Base-by-base conservation (phyloP, 257 asterid genomes). In the Solanum infundibuliforme region DNA sequence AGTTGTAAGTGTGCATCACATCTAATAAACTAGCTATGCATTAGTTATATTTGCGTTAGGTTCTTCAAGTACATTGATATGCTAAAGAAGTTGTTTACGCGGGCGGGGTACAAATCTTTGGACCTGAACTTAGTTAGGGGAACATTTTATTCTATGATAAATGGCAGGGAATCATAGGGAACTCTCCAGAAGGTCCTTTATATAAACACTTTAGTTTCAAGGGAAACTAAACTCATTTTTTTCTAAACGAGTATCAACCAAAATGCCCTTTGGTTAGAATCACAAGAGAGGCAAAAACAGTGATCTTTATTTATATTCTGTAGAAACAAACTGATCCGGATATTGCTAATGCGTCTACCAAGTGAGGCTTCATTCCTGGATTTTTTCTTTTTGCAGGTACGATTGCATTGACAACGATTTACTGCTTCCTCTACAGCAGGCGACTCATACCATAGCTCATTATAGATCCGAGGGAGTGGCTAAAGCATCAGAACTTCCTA, bases 321-420 rank as follows among this genome's bases (percentile, higher is more conserved):
- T 38, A 23, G 34, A 75, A 77, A 77, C 62, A 13, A 7, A 41
- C 85, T 79, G 85, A 79, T 79, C 66, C 20, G 1, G 25, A 13
- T 76, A 76, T 43, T 27, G 66, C 12, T 43, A 16, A 43, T 43
- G 39, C 8, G 68, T 27, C 27, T 81, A 27, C 68, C 41, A 39
- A 60, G 5, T 55, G 90, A 58, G 60, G 20, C 75, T 85, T 81
- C 77, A 88, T 23, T 39, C 66, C 38, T 55, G 31, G 2, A n/a
- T 21, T 76, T 52, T 12, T 25, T 27, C 0, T 27, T 52, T 66
- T 85, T 91, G 91, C 93, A 94, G 95, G 93, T 94, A 89, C 5
- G 93, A 93, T 12, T 93, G 91, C 94, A 91, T 93, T 11, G 95
- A 93, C 29, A 88, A 89, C 12, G 95, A 94, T 72, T 84, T 94